Conservation (phyloP, 148 eudicot genomes). For the Heliosperma pusillum region DNA sequence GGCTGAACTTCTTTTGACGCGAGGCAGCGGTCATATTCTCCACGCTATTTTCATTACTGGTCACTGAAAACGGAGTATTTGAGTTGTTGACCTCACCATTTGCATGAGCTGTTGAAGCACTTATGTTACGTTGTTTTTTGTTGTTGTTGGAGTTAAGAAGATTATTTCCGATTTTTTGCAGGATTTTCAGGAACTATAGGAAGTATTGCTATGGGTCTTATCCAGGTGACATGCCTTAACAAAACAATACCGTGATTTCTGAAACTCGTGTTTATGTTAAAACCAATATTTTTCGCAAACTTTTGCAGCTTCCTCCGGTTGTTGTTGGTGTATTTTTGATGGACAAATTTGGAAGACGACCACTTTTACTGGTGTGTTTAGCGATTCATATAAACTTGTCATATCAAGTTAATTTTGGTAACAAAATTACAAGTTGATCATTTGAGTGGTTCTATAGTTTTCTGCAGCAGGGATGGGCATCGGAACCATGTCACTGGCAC, state of each 20-base stretch:
- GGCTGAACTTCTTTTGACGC: too few species aligned
- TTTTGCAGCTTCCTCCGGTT: constrained; percentile 40
- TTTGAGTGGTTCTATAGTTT: constrained; percentile 16
- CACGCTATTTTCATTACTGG: too few species aligned
- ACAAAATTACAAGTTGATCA: neutral
- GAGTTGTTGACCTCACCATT: too few species aligned
- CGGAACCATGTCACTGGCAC: constrained; percentile 20
- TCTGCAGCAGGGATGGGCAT: constrained; percentile 29
- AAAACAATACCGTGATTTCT: neutral
- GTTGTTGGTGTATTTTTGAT: constrained; percentile 39
- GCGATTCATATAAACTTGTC: neutral
- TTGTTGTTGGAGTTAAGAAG: neutral
- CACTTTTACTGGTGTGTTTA: constrained; percentile 46
- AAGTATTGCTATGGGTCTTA: constrained; percentile 48
- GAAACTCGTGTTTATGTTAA: neutral
- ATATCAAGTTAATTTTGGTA: neutral
- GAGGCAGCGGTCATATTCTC: too few species aligned
- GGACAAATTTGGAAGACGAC: constrained; percentile 53
- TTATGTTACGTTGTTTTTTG: too few species aligned
- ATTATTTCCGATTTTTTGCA: constrained; percentile 19
- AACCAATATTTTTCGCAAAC: neutral
- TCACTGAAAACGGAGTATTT: too few species aligned
- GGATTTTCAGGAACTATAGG: constrained; percentile 53
- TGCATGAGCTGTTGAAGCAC: too few species aligned
- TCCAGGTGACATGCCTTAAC: constrained; percentile 42